Conservation (phyloP, 75 land plant genomes). For the Picea glauca region DNA sequence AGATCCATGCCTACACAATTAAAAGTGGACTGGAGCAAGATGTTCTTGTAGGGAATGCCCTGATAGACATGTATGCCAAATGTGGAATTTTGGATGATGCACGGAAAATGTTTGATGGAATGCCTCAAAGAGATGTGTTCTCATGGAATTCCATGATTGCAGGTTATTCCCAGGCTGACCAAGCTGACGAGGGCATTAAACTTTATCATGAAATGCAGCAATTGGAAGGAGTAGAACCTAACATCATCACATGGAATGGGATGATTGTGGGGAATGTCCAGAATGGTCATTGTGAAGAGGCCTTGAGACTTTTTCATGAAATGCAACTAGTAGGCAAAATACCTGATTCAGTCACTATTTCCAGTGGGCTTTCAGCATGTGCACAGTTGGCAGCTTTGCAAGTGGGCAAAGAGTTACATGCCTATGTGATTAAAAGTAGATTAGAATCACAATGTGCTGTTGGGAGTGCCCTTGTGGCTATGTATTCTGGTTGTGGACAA, state of each 20-base stretch:
- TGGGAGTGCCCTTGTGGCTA: constrained; percentile 65
- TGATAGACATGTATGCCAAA: constrained; percentile 15
- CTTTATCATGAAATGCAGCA: too few species aligned
- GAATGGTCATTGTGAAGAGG: constrained; percentile 41
- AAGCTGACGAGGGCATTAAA: too few species aligned
- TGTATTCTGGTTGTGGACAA: constrained; percentile 67
- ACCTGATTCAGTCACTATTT: constrained; percentile 42
- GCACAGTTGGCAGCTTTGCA: constrained; percentile 24
- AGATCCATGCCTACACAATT: background rate
- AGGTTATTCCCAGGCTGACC: constrained; percentile 18
- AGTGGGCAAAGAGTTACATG: constrained; percentile 52
- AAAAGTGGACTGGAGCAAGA: background rate
- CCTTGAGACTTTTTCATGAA: constrained; percentile 32
- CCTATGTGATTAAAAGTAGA: constrained; percentile 28
- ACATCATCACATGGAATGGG: constrained; percentile 65
- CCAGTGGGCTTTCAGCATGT: constrained; percentile 56
- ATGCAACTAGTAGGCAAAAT: constrained; percentile 22
- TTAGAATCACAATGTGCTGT: constrained; percentile 34
- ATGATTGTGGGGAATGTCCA: constrained; percentile 55
- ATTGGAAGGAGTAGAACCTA: background rate
- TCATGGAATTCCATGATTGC: constrained; percentile 41
- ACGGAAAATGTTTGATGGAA: constrained; percentile 33
- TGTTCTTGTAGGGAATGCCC: background rate
- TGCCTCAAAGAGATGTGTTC: constrained; percentile 37
- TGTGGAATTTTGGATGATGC: constrained; percentile 39